Percentiles rank a stretch among this genome's conserved stretches.
These are phyloP conservation scores for Russula dissimulans DNA, from an alignment of 768 basidiomycete genomes.

Conservation along the genomic window DNA sequence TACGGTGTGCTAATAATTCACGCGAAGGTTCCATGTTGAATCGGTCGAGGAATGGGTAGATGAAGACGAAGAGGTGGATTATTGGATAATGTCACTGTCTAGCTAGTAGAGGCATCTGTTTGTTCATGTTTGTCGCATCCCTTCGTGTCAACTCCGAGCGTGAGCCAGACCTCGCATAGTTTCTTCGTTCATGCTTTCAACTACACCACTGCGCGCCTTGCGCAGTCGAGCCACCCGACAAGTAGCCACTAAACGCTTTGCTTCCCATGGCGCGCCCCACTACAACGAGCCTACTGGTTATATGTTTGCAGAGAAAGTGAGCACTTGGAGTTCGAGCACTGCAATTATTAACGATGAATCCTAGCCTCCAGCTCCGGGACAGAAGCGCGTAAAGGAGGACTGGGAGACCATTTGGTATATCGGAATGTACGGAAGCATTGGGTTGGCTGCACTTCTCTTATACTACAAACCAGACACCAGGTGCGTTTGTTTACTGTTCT, in stretches of 20 bases:
- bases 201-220: constrained; percentile 17
- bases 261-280: constrained; percentile 62
- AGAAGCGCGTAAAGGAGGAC: constrained; percentile 78
- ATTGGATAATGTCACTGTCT: constrained; percentile 31
- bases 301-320: constrained; percentile 84
- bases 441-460: constrained; percentile 59
- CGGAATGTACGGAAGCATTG: constrained; percentile 88
- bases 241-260: constrained; percentile 39
- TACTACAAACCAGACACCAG: constrained; percentile 94
- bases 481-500: constrained; percentile 35
- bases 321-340: constrained; percentile 12
- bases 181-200: constrained; percentile 1
- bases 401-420: constrained; percentile 90
- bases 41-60: constrained; percentile 24
- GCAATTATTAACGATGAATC: neutral
- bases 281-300: constrained; percentile 86
- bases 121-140: constrained; percentile 1
- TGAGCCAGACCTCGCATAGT: neutral
- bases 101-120: constrained; percentile 8
- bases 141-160: neutral
- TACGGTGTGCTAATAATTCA: neutral
- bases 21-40: neutral
- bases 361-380: constrained; percentile 68
- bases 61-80: constrained; percentile 29
- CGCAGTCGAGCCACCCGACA: constrained; percentile 16